These are phyloP conservation scores for Diaporthe sp. DNA, from an alignment of 2,329 filamentous ascomycete genomes.

Conservation along the genomic window DNA sequence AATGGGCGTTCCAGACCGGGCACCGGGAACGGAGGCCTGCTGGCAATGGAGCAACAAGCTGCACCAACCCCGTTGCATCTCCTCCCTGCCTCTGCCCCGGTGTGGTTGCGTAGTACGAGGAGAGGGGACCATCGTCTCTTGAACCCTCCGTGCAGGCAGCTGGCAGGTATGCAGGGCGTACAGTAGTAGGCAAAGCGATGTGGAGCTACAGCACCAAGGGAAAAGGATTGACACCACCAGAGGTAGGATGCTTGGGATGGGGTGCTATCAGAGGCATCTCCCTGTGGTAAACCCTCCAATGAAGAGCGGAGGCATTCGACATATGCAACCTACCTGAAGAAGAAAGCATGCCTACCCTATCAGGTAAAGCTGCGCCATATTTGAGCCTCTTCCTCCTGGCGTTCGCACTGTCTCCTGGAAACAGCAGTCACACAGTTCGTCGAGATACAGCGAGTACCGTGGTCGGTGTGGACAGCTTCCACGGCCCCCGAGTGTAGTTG, in stretches of 20 bases:
- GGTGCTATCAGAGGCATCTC: neutral
- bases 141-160: constrained; percentile 36
- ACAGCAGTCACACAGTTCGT: neutral
- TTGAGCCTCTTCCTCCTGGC: constrained; percentile 2
- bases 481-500: neutral
- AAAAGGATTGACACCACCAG: neutral
- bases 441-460: constrained; percentile 4
- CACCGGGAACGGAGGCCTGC: neutral
- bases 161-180: neutral
- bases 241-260: neutral
- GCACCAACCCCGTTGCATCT: neutral
- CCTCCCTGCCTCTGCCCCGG: neutral
- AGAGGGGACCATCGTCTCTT: neutral
- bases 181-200: constrained; percentile 8
- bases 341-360: constrained; percentile 37
- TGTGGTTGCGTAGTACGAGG: neutral
- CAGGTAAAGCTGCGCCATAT: constrained; percentile 22
- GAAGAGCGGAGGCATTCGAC: neutral
- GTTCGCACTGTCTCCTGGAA: constrained; percentile 37
- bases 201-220: constrained; percentile 22
- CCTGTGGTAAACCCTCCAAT: constrained; percentile 1
- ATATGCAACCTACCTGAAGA: constrained; percentile 30
- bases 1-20: neutral
- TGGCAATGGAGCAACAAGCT: neutral
- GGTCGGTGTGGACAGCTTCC: neutral